Evolutionary conservation across 805 yeast species (phyloP), one percentile per base, ranked within the genome.

Genomic region (Ogataea kodamae): DNA sequence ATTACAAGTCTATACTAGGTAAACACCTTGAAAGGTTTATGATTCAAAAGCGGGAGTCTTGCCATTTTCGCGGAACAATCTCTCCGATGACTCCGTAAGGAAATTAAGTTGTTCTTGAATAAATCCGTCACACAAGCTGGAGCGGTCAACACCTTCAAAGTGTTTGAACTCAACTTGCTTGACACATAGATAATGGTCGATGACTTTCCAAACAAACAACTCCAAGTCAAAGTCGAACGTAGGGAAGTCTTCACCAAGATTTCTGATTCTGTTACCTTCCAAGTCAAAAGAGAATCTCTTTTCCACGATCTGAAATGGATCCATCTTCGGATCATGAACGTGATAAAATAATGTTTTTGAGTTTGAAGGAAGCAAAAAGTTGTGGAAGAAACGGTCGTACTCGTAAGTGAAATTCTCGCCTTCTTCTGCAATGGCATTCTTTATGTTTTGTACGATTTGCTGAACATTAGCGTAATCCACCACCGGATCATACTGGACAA

Each of bases 291-390:
- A 55, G 39, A 40, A 55, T 31, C 43, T 49, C 25, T 49, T 45
- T 5, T 54, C 48, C 22, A 52, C 42, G 21, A 57, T 56, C 17
- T 45, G 53, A 67, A 73, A 72, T 2, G 78, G 78, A 48, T 73
- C 67, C 49, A 74, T 63, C 53, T 73, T 73, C 12, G 78, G 78
- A 51, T 62, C 70, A 50, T 74, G 75, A 18, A 75, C 72, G 43
- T 74, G 79, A 28, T 44, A 74, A 26, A 60, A 57, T 30, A 60
- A 39, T 27, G 53, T 57, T 27, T 51, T 49, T 1, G 59, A 52
- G 35, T 50, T 54, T 9, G 45, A 43, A 12, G 56, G 47, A 13
- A 46, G 42, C 45, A 59, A 59, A 26, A 32, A 43, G 26, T 51
- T 39, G 10, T 48, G 39, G 40, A 42, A 54, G 33, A 49, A 49